phyloP scores from a whole-genome alignment of 192 early-diverging fungal species.

The Anaeromyces robustus region DNA sequence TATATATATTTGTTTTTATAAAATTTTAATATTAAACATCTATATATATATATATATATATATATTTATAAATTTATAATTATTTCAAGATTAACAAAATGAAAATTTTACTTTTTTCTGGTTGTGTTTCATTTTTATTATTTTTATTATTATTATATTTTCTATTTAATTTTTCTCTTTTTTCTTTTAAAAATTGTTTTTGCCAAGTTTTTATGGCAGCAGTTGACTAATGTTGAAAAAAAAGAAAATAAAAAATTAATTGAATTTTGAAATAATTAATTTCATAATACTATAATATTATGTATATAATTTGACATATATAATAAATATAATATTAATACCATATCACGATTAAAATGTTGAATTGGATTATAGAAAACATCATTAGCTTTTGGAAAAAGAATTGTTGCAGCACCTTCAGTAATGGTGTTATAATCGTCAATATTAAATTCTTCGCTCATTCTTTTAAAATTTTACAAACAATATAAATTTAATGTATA shows the following conservation, averaged over 20 bases:
- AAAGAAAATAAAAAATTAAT: not conserved
- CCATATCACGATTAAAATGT: constrained; percentile 90
- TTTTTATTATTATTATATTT: constrained; percentile 4
- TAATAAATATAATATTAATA: not conserved
- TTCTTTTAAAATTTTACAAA: not conserved
- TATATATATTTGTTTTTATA: too few species aligned
- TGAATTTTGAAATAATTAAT: too few species aligned
- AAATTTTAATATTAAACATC: too few species aligned
- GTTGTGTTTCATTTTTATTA: not conserved
- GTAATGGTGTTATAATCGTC: not conserved
- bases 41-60: too few species aligned
- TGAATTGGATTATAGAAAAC: constrained; percentile 99
- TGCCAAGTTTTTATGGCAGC: constrained; percentile 90
- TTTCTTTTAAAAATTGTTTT: constrained; percentile 52
- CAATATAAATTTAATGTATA: too few species aligned
- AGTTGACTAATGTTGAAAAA: constrained; percentile 40
- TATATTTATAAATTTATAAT: too few species aligned
- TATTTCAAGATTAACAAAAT: too few species aligned
- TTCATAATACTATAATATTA: too few species aligned
- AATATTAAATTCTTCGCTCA: not conserved
- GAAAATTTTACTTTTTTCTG: constrained; percentile 8
- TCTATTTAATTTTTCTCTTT: constrained; percentile 26
- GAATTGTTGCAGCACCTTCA: constrained; percentile 28
- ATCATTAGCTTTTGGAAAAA: constrained; percentile 70
- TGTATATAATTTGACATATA: too few species aligned